These are phyloP conservation scores for Papiliotrema nemorosa DNA, from an alignment of 1,284 basidiomycete species.

Conservation along the genomic window DNA sequence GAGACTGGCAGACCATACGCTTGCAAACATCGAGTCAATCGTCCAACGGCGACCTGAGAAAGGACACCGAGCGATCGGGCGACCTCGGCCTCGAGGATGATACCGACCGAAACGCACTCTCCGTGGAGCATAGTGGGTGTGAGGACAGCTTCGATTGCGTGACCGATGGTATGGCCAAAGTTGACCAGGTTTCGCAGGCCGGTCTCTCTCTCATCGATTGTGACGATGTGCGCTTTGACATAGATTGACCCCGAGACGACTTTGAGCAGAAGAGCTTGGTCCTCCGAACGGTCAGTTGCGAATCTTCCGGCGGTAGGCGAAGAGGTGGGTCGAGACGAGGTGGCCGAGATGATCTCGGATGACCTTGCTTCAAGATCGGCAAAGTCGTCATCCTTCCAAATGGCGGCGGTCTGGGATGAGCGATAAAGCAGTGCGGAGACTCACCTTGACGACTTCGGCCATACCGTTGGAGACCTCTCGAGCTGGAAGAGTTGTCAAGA, in stretches of 20 bases:
- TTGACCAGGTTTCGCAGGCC: slow-evolving; percentile 95
- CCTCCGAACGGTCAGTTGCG: slow-evolving; percentile 63
- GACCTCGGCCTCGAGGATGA: slow-evolving; percentile 90
- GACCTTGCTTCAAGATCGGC: slow-evolving; percentile 77
- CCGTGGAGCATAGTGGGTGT: slow-evolving; percentile 89
- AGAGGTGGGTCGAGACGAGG: slow-evolving; percentile 52
- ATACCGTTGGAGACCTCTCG: slow-evolving; percentile 97
- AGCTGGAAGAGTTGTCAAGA: slow-evolving; percentile 86
- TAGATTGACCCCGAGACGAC: slow-evolving; percentile 83
- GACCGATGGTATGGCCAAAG: slow-evolving; percentile 93
- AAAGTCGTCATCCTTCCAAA: slow-evolving; percentile 88
- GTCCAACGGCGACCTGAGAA: slow-evolving; percentile 81
- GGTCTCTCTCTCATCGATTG: slow-evolving; percentile 90
- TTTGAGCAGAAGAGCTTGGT: slow-evolving; percentile 64
- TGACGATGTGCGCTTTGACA: slow-evolving; percentile 93
- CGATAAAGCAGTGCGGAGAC: slow-evolving; percentile 14
- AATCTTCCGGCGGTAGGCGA: slow-evolving; percentile 63
- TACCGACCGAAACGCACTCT: slow-evolving; percentile 87
- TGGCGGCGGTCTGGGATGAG: slow-evolving; percentile 75
- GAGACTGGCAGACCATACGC: slow-evolving; percentile 83
- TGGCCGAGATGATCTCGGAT: slow-evolving; percentile 76
- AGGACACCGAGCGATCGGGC: slow-evolving; percentile 81
- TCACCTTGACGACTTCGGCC: slow-evolving; percentile 95
- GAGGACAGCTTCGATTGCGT: slow-evolving; percentile 90
- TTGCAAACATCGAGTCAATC: slow-evolving; percentile 75